Evolutionary conservation across 768 basidiomycete genomes (phyloP), one percentile per base, ranked within the genome.

Genomic region (Dioszegia crocea): DNA sequence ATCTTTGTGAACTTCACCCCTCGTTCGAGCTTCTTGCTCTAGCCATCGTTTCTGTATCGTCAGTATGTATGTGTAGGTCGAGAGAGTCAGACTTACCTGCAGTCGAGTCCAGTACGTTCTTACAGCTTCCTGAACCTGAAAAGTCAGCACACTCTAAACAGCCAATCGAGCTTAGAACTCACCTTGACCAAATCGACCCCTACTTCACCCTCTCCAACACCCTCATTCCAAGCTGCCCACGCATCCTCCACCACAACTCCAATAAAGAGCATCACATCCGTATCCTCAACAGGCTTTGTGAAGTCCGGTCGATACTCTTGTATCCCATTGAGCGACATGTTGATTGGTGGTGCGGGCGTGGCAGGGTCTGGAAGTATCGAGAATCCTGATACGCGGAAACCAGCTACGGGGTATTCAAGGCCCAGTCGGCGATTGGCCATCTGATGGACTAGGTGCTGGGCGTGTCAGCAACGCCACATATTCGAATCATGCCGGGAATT

Each of bases 371-470:
- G 72, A 2, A 74, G 50, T n/a, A 67, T 60, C 5, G 41, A 56
- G 14, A 54, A 52, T 8, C 72, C 72, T 27, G 45, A 44, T 1
- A 56, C 43, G 21, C 67, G 60, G 49, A 74, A 74, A 23, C 59
- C 46, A 5, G 56, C 16, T 8, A 71, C 59, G 23, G 29, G 36
- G 51, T 74, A 69, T 50, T 74, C 69, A 19, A 74, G 65, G 6
- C 72, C 72, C 6, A 74, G 48, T 16, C 72, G 61, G 12, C 65
- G 59, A 47, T 74, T 74, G 2, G 72, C 72, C 53, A 63, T 63
- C 43, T 70, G 56, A 40, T 74, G 72, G 1, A 74, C 67, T 19
- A 74, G 61, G 44, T 74, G 72, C 71, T 73, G 56, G 1, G 9
- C 3, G 12, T 53, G 45, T 36, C 53, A 50, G 24, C 23, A 14